Evolutionary conservation across 2,329 filamentous ascomycete species (phyloP), one percentile per base, ranked within the genome.

Genomic region (Paraphoma sp.): DNA sequence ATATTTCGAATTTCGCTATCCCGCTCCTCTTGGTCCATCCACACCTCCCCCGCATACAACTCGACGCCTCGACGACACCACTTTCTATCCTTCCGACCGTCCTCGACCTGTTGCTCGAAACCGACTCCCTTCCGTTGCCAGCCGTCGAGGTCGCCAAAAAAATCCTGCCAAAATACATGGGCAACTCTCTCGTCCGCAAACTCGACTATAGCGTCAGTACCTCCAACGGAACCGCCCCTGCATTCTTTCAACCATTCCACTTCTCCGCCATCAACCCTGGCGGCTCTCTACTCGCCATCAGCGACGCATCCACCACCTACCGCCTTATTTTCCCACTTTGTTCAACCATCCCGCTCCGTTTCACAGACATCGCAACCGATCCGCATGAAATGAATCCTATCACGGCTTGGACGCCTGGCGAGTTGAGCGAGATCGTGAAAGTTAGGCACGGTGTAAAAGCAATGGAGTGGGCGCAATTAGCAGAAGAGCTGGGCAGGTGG

Each of bases 261-360:
- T 64, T 64, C 40, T 62, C 61, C 6, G 59, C 59, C 0, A 62
- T 64, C 31, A 64, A 64, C 31, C 61, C 61, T 8, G 61, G 61
- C 16, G 61, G 61, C 4, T 57, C 61, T 9, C 50, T 64, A 31
- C 43, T 64, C 18, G 61, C 61, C 8, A 64, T 64, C 42, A 56
- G 54, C 54, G 61, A 64, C 28, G 59, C 59, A 8, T 57, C 59
- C 2, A 56, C 61, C 7, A 38, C 56, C 0, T 64, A 50, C 44
- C 61, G 61, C 12, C 56, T 64, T 1, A 48, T 60, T 16, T 48
- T 64, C 1, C 61, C 61, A 11, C 54, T 64, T 3, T 64, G 61
- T 45, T 62, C 61, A 3, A 56, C 56, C 44, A 62, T 64, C 6
- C 56, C 61, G 0, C 29, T 64, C 17, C 56, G 61, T 14, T 64